phyloP scores from a whole-genome alignment of 2,329 filamentous ascomycete species.

The Coniochaeta pulveracea region DNA sequence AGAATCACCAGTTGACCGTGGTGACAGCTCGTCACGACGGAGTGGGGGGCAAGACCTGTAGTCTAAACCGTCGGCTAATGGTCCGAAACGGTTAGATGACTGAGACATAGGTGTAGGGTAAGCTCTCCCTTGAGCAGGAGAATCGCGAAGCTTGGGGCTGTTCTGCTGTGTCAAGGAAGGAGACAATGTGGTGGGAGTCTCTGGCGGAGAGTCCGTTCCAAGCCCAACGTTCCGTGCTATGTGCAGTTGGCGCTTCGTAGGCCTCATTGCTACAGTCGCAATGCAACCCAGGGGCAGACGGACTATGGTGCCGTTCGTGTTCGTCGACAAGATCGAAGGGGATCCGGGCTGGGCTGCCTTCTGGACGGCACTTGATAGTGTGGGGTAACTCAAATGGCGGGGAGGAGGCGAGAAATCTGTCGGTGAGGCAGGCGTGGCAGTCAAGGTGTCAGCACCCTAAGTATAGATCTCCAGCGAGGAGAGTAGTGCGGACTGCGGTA shows the following conservation, averaged over 20 bases:
- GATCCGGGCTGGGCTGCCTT: no score
- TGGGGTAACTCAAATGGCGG: slow-evolving; percentile 5
- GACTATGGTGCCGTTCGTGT: no score
- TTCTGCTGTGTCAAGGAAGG: slow-evolving; percentile 18
- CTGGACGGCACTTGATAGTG: slow-evolving; percentile 3
- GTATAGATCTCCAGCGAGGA: slow-evolving; percentile 33
- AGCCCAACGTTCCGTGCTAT: slow-evolving; percentile 19
- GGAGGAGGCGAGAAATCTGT: slow-evolving; percentile 9
- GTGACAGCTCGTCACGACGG: slow-evolving; percentile 24
- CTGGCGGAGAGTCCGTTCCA: slow-evolving; percentile 29
- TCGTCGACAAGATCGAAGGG: no score
- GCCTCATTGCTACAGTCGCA: slow-evolving; percentile 20
- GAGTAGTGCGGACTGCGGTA: slow-evolving; percentile 26
- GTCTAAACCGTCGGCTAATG: slow-evolving; percentile 17
- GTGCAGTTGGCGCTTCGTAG: slow-evolving; percentile 23
- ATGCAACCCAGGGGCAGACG: slow-evolving; percentile 2
- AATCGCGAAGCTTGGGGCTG: slow-evolving; percentile 9
- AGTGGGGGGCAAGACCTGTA: slow-evolving; percentile 21
- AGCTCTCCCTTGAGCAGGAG: slow-evolving; percentile 5
- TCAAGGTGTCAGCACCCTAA: slow-evolving; percentile 31
- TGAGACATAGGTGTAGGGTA: slow-evolving; percentile 13
- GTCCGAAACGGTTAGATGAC: slow-evolving; percentile 15
- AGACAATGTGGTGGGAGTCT: slow-evolving; percentile 25
- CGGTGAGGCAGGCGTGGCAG: slow-evolving; percentile 9
- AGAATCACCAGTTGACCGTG: slow-evolving; percentile 23